Base-by-base conservation (phyloP, 2,329 filamentous ascomycete species). In the Zymoseptoria brevis region DNA sequence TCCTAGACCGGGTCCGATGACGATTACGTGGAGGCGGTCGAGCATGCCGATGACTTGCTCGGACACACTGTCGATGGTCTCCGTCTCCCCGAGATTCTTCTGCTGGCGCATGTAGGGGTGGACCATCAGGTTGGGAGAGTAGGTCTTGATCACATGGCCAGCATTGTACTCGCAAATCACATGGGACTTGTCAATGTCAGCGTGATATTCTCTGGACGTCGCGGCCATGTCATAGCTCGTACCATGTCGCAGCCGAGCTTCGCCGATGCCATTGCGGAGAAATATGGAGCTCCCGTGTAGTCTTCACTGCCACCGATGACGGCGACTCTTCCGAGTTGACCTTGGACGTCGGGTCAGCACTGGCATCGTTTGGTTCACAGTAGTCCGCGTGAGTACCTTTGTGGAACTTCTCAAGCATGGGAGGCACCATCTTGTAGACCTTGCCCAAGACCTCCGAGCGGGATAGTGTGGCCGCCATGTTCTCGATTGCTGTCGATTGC, bases 61-160 rank as follows among this genome's bases (percentile, higher is more conserved):
- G 8, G 89, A 84, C 53, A 96, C 81, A 57, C 78, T 79, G 1
- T 87, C 81, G 65, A 84, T 80, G 11, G 78, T 78, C 58, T 87
- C 83, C 56, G 79, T 75, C 54, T 78, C 74, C 22, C 76, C 73
- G 56, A 83, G 76, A 66, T 83, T 80, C 66, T 82, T 80, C 52
- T 85, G 83, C 75, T 94, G 90, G 29, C 90, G 88, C 85, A 99
- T 93, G 66, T 96, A 83, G 0, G 94, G 94, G 74, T 97, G 94
- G 9, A 99, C 94, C 93, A 99, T 99, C 26, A 99, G 81, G 73
- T 97, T 96, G 2, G 94, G 94, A 19, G 92, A 96, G 78, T 97
- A 99, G 3, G 90, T 90, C 79, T 99, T 99, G 77, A 99, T 96
- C 45, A 96, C 92, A 69, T 79, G 72, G 59, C 75, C 90, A 2